Conservation (phyloP, 2,329 filamentous ascomycete species). For the Chrysosporium keratinophilum region DNA sequence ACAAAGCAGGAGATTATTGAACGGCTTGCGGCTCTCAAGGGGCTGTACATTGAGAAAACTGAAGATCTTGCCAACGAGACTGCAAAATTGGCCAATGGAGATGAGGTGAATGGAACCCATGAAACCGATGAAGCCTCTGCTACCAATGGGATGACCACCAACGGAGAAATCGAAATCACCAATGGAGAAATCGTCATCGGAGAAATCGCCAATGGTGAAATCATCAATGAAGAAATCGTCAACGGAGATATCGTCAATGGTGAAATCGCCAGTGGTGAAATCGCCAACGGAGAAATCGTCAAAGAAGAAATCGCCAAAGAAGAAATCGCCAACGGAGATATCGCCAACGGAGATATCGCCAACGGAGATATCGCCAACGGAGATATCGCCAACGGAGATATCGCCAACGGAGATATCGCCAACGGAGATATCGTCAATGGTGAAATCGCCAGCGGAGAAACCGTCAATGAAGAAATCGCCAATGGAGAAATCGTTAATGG, state of each 20-base stretch:
- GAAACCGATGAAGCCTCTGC: background rate
- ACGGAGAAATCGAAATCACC: background rate
- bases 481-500: background rate
- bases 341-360: too few species aligned
- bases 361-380: background rate
- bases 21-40: background rate
- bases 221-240: background rate
- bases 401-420: background rate
- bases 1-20: conserved; percentile 1
- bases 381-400: background rate
- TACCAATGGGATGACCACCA: background rate
- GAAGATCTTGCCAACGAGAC: background rate
- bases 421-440: background rate
- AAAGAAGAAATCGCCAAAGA: background rate
- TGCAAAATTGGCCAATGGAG: background rate
- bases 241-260: too few species aligned
- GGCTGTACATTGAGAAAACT: background rate
- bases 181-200: background rate
- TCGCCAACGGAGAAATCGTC: background rate
- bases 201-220: background rate
- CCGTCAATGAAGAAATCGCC: background rate
- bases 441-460: background rate
- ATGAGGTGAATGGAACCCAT: background rate
- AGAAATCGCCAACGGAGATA: background rate
- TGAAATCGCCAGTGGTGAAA: too few species aligned